Evolutionary conservation across 257 asterid genomes (phyloP).

Genomic region (Jasminum sambac): DNA sequence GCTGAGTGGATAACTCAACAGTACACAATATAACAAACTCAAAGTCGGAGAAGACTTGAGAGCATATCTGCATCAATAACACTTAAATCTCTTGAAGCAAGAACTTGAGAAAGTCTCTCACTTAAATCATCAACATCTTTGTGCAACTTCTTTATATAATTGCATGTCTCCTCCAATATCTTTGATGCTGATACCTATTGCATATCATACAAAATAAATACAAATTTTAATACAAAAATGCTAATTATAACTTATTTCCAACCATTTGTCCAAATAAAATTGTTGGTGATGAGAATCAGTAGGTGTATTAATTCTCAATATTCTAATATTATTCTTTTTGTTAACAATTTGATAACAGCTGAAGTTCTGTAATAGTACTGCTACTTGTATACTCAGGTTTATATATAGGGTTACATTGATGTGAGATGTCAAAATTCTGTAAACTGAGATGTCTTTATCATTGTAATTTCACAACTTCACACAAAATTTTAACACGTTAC

Average conservation of each 20-base stretch:
- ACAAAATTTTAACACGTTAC: too few species aligned
- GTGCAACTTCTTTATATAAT: conserved; percentile 56
- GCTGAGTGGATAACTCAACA: not conserved
- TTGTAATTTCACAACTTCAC: too few species aligned
- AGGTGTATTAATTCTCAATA: not conserved
- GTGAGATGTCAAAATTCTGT: too few species aligned
- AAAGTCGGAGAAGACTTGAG: conserved; percentile 39
- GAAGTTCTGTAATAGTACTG: not conserved
- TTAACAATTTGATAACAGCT: not conserved
- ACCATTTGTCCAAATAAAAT: not conserved
- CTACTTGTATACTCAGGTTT: too few species aligned
- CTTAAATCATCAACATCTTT: conserved; percentile 66
- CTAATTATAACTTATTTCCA: not conserved
- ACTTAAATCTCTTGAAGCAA: conserved; percentile 47
- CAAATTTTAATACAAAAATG: not conserved
- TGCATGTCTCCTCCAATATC: conserved; percentile 52
- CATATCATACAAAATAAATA: not conserved
- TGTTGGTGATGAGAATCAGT: not conserved
- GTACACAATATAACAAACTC: not conserved
- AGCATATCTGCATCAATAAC: conserved; percentile 40
- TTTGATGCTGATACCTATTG: conserved; percentile 46
- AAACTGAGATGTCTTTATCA: too few species aligned
- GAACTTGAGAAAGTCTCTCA: conserved; percentile 47
- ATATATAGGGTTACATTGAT: too few species aligned
- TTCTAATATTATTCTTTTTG: not conserved